These are phyloP conservation scores for Boletus fagicola DNA, from an alignment of 768 basidiomycete species.

Conservation along the genomic window DNA sequence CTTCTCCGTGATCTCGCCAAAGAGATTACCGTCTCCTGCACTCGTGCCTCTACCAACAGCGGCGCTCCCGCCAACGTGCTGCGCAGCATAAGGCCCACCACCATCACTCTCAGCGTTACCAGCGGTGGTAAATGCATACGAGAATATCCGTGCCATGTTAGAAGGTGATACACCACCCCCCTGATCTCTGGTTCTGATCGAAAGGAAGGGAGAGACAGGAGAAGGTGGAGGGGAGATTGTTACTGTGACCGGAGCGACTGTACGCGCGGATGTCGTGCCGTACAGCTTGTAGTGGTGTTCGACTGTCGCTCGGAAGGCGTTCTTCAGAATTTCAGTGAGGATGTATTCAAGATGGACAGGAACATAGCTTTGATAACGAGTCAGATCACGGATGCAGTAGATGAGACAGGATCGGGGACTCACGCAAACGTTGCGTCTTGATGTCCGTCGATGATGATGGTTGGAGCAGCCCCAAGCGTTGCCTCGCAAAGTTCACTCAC, in stretches of 20 bases:
- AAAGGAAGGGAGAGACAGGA: constrained; percentile 50
- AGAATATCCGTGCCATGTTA: constrained; percentile 79
- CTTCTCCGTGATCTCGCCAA: constrained; percentile 75
- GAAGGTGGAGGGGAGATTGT: constrained; percentile 63
- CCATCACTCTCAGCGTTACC: constrained; percentile 47
- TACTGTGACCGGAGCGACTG: constrained; percentile 62
- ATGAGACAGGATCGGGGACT: constrained; percentile 32
- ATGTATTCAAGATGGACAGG: constrained; percentile 92
- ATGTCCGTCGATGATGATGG: constrained; percentile 68
- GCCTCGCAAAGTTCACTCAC: constrained; percentile 83
- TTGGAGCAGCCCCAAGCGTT: constrained; percentile 70
- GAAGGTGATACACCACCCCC: constrained; percentile 79
- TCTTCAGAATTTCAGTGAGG: constrained; percentile 87
- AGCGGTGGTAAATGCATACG: constrained; percentile 90
- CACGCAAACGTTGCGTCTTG: constrained; percentile 74
- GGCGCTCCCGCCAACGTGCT: constrained; percentile 72
- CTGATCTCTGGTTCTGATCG: constrained; percentile 79
- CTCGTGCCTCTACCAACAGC: constrained; percentile 47
- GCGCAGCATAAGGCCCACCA: constrained; percentile 76
- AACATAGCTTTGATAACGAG: constrained; percentile 57
- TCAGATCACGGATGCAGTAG: constrained; percentile 11
- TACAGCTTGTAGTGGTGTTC: constrained; percentile 60
- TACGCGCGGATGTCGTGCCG: constrained; percentile 32
- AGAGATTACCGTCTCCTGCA: constrained; percentile 53
- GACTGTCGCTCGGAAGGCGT: constrained; percentile 86